Evolutionary conservation across 1,139 yeast species (phyloP), one percentile per base, ranked within the genome.

Genomic region (Geotrichum cucujoidarum): DNA sequence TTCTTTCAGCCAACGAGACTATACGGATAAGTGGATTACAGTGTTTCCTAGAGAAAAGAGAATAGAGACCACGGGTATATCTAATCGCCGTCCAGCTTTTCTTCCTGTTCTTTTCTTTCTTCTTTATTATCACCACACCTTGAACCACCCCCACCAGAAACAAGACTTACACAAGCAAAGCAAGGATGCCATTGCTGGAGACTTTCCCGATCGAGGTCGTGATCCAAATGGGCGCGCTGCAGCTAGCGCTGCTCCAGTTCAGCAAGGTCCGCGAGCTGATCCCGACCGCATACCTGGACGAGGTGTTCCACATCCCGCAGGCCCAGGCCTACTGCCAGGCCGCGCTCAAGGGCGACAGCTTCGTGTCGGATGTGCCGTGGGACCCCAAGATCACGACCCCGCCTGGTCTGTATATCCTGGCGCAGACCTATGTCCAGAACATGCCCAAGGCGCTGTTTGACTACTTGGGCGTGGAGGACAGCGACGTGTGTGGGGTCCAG

Each of bases 361-460:
- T 22, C n/a, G 17, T 47, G 33, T 11, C 14, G 17, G 16, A 29
- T 4, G 50, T 47, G 22, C 46, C 46, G 17, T 92, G 97, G 97
- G 92, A 92, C 63, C 74, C 80, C 31, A 92, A 90, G 62, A 88
- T 94, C 62, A 92, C 98, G 2, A 92, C 98, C 0, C 98, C 98
- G 1, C 98, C 98, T 1, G 99, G 98, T 0, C 69, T 92, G 32
- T 92, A 92, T 60, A 55, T 75, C 8, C 59, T 89, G 10, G 95
- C 90, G 1, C 75, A 74, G 54, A 46, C 67, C 4, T 79, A 73
- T 59, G 64, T 75, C 41, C 65, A 73, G n/a, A n/a, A 29, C 14
- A 7, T 42, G 13, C 38, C 39, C 8, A 13, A 29, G 14, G 31
- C 40, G 27, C n/a, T 44, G 11, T 20, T 43, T 14, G 6, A 17